These are phyloP conservation scores for Dendrostoma leiphaemia DNA, from an alignment of 2,329 filamentous ascomycete genomes.

Conservation along the genomic window DNA sequence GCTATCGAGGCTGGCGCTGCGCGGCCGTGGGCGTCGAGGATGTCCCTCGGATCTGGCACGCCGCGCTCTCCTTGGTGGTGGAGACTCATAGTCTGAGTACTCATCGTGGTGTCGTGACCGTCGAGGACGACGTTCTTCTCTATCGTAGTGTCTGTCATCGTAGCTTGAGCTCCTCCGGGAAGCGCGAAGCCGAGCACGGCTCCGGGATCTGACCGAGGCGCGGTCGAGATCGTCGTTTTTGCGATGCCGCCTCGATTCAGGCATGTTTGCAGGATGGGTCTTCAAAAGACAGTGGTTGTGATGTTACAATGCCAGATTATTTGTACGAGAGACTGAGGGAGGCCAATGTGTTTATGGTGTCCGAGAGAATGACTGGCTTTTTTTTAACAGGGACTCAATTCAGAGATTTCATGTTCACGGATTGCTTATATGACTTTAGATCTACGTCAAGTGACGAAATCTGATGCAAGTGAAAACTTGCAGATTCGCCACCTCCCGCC, in stretches of 20 bases:
- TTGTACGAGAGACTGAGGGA: too few species aligned
- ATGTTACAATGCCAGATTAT: too few species aligned
- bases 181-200: background rate
- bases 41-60: background rate
- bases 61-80: background rate
- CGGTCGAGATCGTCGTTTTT: background rate
- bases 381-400: too few species aligned
- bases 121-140: background rate
- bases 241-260: background rate
- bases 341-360: too few species aligned
- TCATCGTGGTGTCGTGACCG: background rate
- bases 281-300: too few species aligned
- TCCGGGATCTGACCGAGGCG: background rate
- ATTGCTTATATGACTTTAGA: too few species aligned
- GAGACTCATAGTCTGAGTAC: background rate
- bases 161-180: background rate
- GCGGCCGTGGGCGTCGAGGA: background rate
- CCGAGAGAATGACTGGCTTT: too few species aligned
- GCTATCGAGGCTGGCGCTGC: background rate
- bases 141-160: background rate
- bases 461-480: too few species aligned
- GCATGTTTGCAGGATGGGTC: background rate
- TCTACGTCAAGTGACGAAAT: too few species aligned
- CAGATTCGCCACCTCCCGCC: too few species aligned
- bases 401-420: too few species aligned